Evolutionary conservation across 352 stramenopile species (phyloP).

Genomic region (Globisporangium camurandrum): DNA sequence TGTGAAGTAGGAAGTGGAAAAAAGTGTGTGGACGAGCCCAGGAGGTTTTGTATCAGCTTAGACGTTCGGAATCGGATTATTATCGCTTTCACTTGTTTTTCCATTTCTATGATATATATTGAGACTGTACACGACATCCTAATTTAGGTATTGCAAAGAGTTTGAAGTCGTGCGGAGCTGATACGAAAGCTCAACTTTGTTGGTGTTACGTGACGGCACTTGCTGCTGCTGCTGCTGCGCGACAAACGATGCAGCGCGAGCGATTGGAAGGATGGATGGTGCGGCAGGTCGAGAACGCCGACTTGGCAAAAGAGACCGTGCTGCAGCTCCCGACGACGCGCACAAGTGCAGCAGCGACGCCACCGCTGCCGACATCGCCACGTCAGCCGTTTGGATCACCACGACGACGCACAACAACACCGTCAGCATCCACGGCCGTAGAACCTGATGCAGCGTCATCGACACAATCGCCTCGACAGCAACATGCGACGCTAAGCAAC

Average conservation of each 20-base stretch:
- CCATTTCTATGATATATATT: background rate
- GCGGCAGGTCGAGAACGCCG: constrained; percentile 55
- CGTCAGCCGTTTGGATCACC: constrained; percentile 7
- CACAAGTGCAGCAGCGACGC: no score
- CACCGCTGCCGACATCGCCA: constrained; percentile 5
- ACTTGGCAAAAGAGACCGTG: constrained; percentile 57
- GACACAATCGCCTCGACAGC: constrained; percentile 6
- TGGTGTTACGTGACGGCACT: no score
- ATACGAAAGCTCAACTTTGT: no score
- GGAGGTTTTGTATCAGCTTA: constrained; percentile 1
- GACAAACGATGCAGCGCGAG: constrained; percentile 48
- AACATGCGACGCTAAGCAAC: background rate
- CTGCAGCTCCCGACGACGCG: constrained; percentile 39
- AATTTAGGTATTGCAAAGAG: no score
- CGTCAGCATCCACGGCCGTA: background rate
- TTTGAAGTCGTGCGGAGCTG: no score
- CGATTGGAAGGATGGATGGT: constrained; percentile 76
- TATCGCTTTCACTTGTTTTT: background rate
- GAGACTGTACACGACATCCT: no score
- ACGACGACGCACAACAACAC: background rate
- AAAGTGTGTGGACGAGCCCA: no score
- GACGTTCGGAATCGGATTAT: constrained; percentile 1
- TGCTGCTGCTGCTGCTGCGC: background rate
- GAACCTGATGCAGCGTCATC: background rate
- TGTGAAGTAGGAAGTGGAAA: background rate